Evolutionary conservation across 768 basidiomycete genomes (phyloP), one percentile per base, ranked within the genome.

Genomic region (Boletus rufocinnamomeus): DNA sequence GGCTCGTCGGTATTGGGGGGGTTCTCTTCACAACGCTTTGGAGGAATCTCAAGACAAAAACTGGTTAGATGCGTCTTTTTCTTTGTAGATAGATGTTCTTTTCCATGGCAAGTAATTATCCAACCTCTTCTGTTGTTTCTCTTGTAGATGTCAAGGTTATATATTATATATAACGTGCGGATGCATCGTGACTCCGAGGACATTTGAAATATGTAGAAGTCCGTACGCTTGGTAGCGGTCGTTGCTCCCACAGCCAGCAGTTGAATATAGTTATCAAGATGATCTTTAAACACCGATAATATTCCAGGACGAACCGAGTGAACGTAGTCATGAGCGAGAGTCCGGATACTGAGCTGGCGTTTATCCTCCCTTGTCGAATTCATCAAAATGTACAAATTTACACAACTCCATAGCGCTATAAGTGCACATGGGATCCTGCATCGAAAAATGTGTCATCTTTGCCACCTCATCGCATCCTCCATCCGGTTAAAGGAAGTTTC

Each of bases 21-120:
- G n/a, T n/a, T n/a, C 74, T 88, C 62, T 84, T 83, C 64, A 66
- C 74, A 48, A 77, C 75, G 3, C 69, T 88, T 2, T 89, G 87
- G 87, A 82, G 72, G 63, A 23, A 44, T 23, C 43, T 44, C 43
- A 44, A 43, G 41, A 7, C 21, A 23, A 43, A 23, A 43, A 43
- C 41, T 43, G 41, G 41, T 6, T 23, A 43, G 13, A 21, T 13
- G 21, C n/a, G n/a, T n/a, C n/a, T n/a, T n/a, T n/a, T n/a, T n/a
- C n/a, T n/a, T n/a, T n/a, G n/a, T n/a, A n/a, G n/a, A n/a, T n/a
- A n/a, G n/a, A n/a, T n/a, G n/a, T n/a, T n/a, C n/a, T 50, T 50
- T 41, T 52, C 35, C 25, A 14, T 46, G 7, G 4, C 13, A 52
- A 4, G 23, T 17, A 14, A 19, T n/a, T n/a, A 48, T 54, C 50